Percentiles rank a stretch among this genome's conserved stretches.
Evolutionary conservation across 129 eudicot genomes (phyloP).

Genomic region (Smallanthus sonchifolius): DNA sequence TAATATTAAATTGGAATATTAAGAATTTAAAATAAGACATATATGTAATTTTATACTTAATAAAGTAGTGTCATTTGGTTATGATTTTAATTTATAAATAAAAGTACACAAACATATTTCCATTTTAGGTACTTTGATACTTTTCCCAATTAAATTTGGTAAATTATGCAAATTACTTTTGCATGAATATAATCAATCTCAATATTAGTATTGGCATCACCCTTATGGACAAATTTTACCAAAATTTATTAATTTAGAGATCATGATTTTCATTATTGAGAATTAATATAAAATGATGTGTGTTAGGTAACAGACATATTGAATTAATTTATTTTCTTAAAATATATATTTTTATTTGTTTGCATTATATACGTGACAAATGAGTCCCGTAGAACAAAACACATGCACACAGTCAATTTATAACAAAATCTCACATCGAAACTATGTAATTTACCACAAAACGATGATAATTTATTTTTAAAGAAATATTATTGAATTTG

Average conservation of each 20-base stretch:
- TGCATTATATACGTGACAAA: constrained; percentile 34
- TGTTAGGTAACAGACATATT: constrained; percentile 19
- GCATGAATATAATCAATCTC: constrained; percentile 16
- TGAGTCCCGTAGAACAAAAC: constrained; percentile 29
- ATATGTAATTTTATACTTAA: not conserved
- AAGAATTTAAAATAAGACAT: not conserved
- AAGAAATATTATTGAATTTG: not conserved
- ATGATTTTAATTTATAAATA: no score
- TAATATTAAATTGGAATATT: not conserved
- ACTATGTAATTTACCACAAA: constrained; percentile 18
- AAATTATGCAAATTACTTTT: not conserved
- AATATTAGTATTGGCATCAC: constrained; percentile 25
- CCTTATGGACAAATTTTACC: constrained; percentile 34
- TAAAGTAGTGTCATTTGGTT: no score
- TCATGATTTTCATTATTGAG: not conserved
- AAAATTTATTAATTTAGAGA: not conserved
- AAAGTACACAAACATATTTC: no score
- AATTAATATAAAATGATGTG: constrained; percentile 10
- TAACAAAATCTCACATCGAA: constrained; percentile 16
- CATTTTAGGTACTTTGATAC: not conserved
- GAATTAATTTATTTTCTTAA: not conserved
- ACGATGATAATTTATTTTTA: constrained; percentile 8
- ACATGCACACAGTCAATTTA: not conserved
- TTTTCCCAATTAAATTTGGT: not conserved
- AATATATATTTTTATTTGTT: constrained; percentile 18